A percentile compares a stretch with the other conserved stretches of the same genome.
phyloP scores from a whole-genome alignment of 1,139 yeast species.

The Geotrichum citri-aurantii region DNA sequence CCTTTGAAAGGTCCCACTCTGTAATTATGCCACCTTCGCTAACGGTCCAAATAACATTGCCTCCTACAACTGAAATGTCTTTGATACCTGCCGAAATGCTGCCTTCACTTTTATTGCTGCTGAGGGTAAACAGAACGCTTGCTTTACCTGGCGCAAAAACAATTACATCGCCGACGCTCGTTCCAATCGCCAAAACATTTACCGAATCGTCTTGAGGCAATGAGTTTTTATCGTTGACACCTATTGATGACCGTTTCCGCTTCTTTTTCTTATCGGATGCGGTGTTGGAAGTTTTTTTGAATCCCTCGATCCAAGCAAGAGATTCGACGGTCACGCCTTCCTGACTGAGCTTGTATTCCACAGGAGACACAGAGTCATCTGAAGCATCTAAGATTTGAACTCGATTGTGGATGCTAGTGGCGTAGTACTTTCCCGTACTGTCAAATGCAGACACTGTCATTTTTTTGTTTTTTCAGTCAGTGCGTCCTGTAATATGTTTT shows the following conservation, averaged over 20 bases:
- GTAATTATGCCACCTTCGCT: background rate
- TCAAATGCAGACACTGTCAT: background rate
- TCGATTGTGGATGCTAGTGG: background rate
- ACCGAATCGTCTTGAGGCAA: background rate
- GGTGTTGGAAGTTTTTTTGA: background rate
- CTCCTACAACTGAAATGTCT: background rate
- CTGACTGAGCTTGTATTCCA: background rate
- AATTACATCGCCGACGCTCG: background rate
- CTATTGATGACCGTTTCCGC: background rate
- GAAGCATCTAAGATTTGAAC: background rate
- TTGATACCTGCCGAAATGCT: background rate
- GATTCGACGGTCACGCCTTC: background rate
- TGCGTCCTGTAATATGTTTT: background rate
- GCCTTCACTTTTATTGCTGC: background rate
- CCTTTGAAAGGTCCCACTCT: background rate
- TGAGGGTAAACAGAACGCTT: background rate
- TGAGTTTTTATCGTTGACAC: background rate
- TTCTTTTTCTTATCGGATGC: background rate
- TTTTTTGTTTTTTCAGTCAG: background rate
- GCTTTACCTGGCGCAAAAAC: background rate
- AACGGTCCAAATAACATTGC: background rate
- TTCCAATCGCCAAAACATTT: background rate
- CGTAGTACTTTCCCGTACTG: background rate
- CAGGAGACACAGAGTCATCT: background rate
- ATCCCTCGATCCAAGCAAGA: background rate